These are phyloP conservation scores for Clarireedia monteithiana DNA, from an alignment of 2,329 filamentous ascomycete genomes.

Conservation along the genomic window DNA sequence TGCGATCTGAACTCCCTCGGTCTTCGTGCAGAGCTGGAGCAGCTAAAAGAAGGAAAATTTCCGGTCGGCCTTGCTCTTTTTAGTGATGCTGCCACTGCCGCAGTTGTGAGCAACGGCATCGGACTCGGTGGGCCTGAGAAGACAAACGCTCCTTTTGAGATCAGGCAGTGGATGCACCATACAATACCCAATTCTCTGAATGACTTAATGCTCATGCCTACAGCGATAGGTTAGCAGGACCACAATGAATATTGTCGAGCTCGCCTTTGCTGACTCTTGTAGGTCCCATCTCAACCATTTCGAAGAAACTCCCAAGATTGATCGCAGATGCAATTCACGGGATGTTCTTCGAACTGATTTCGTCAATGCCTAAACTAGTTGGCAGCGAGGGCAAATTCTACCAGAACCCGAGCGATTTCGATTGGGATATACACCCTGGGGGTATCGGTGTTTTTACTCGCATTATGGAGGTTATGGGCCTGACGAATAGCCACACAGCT, in stretches of 20 bases:
- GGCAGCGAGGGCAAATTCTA: not conserved
- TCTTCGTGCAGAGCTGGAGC: not conserved
- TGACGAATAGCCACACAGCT: not conserved
- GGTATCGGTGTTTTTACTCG: not conserved
- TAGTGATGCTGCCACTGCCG: not conserved
- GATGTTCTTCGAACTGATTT: not conserved
- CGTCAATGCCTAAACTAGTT: not conserved
- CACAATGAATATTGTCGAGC: not conserved
- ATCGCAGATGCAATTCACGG: not conserved
- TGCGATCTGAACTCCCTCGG: not conserved
- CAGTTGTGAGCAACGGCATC: not conserved
- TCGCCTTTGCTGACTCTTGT: not conserved
- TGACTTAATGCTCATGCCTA: not conserved
- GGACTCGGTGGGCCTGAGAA: not conserved
- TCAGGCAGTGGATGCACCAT: not conserved
- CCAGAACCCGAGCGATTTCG: not conserved
- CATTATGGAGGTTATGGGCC: not conserved
- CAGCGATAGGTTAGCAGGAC: not conserved
- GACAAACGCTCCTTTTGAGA: not conserved
- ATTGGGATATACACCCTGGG: not conserved
- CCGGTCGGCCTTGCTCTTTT: not conserved
- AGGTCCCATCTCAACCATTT: not conserved
- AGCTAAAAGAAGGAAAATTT: not conserved
- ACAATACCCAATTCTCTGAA: not conserved
- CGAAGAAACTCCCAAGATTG: not conserved